A percentile compares a stretch with the other conserved stretches of the same genome.
Evolutionary conservation across 2,329 filamentous ascomycete genomes (phyloP).

Genomic region (Aspergillus ruber): DNA sequence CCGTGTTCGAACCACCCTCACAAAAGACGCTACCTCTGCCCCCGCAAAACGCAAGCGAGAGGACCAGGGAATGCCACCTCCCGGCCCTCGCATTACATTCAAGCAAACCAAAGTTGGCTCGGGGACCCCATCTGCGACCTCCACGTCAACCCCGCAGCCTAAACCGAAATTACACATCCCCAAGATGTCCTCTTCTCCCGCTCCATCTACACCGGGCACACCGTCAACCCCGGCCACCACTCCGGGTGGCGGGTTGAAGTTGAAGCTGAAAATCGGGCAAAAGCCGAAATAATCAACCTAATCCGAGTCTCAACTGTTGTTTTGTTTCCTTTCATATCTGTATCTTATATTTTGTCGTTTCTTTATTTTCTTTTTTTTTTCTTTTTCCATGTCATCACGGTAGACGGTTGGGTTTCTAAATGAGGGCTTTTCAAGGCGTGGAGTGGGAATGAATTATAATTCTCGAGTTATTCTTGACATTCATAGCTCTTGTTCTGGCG

Average conservation of each 20-base stretch:
- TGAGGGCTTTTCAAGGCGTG: conserved; percentile 10
- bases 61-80: conserved; percentile 27
- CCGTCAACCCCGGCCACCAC: conserved; percentile 22
- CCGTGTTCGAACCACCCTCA: conserved; percentile 32
- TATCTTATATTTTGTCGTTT: conserved; percentile 5
- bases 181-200: conserved; percentile 23
- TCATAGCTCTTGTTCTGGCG: conserved; percentile 12
- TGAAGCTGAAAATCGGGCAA: conserved; percentile 36
- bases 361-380: conserved; percentile 10
- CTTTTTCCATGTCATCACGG: conserved; percentile 3
- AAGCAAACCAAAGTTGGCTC: conserved; percentile 33
- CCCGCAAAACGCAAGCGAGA: conserved; percentile 36
- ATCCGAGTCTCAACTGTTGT: not conserved
- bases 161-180: conserved; percentile 30
- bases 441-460: conserved; percentile 7
- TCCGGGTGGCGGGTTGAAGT: conserved; percentile 31
- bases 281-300: conserved; percentile 21
- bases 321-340: not conserved
- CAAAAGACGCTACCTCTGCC: conserved; percentile 18
- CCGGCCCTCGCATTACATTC: conserved; percentile 35
- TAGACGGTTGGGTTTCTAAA: conserved; percentile 5
- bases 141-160: conserved; percentile 12
- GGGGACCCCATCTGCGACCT: conserved; percentile 19
- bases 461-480: conserved; percentile 1
- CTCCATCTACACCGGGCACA: conserved; percentile 21